Evolutionary conservation across 257 asterid genomes (phyloP), one percentile per base, ranked within the genome.

Genomic region (Nyctanthes arbortristis): DNA sequence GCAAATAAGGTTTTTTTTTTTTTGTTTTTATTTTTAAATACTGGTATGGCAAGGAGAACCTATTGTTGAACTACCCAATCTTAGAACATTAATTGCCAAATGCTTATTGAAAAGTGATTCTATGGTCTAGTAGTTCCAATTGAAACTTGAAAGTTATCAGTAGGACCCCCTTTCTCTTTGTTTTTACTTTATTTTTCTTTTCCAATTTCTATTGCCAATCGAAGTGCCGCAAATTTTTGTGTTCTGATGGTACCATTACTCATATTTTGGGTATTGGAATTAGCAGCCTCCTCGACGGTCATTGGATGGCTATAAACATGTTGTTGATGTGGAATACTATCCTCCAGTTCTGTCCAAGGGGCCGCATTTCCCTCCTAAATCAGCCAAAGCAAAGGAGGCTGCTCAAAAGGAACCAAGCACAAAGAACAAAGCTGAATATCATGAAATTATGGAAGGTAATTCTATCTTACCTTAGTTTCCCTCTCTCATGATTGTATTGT

Each of bases 311-410:
- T 93, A 93, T 74, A 75, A 89, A 59, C 97, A 93, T 69, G 80
- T 93, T 18, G 99, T 93, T 7, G 85, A 85, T 27, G 86, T 89
- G 68, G 94, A 84, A 68, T 77, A 87, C 66, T 91, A 91, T 75
- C 91, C 85, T 0, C 91, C 96, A 14, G 84, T 83, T 75, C 75
- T 80, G 58, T 84, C 92, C 2, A 85, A 83, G 77, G 75, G 77
- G 14, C 89, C 97, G 3, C 74, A 82, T 55, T 89, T 89, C 73
- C 89, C 86, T 75, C 95, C 85, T 1, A 84, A 89, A 78, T 97
- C 97, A 27, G 97, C 94, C 32, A 84, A 79, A 76, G 96, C 96
- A 37, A 90, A 90, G 77, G 97, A 89, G 79, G 94, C 91, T 32
- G 97, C 96, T 63, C 97, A 91, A 76, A 89, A 80, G n/a, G 80